These are phyloP conservation scores for Podospora sp. DNA, from an alignment of 495 filamentous ascomycete species.

Conservation along the genomic window DNA sequence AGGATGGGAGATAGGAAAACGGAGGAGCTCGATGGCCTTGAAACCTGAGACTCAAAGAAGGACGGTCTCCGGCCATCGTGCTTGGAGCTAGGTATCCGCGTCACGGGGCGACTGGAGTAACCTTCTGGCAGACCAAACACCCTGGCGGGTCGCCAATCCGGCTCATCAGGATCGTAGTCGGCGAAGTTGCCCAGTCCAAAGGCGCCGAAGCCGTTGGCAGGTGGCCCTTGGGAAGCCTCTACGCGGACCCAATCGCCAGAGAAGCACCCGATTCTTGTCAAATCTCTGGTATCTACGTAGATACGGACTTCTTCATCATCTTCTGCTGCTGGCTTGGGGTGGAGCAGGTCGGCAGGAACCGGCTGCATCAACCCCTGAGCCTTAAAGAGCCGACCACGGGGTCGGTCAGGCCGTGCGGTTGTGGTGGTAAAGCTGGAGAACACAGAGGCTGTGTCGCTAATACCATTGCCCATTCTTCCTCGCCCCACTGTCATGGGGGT, in stretches of 20 bases:
- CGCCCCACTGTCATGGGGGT: constrained; percentile 68
- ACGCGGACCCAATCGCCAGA: constrained; percentile 97
- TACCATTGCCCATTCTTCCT: constrained; percentile 63
- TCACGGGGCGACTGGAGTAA: constrained; percentile 56
- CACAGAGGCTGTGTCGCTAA: constrained; percentile 79
- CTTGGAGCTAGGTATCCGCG: constrained; percentile 54
- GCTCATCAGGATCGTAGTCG: constrained; percentile 50
- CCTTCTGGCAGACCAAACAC: constrained; percentile 85
- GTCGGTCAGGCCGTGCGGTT: constrained; percentile 69
- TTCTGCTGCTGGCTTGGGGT: constrained; percentile 72
- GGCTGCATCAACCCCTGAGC: constrained; percentile 71
- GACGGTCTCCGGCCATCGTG: constrained; percentile 53
- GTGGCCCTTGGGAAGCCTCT: constrained; percentile 69
- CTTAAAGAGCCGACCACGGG: constrained; percentile 66
- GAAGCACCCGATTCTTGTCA: constrained; percentile 91
- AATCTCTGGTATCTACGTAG: constrained; percentile 81
- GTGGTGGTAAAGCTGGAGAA: constrained; percentile 80
- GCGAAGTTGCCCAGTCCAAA: constrained; percentile 58
- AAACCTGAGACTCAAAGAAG: constrained; percentile 58
- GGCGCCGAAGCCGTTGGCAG: constrained; percentile 57
- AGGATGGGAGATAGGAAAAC: constrained; percentile 85
- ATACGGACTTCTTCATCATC: constrained; percentile 88
- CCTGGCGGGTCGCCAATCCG: constrained; percentile 71
- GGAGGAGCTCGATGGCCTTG: constrained; percentile 54
- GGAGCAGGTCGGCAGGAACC: constrained; percentile 76